Evolutionary conservation across 441 rosid genomes (phyloP), one percentile per base, ranked within the genome.

Genomic region (Daphne laureola): DNA sequence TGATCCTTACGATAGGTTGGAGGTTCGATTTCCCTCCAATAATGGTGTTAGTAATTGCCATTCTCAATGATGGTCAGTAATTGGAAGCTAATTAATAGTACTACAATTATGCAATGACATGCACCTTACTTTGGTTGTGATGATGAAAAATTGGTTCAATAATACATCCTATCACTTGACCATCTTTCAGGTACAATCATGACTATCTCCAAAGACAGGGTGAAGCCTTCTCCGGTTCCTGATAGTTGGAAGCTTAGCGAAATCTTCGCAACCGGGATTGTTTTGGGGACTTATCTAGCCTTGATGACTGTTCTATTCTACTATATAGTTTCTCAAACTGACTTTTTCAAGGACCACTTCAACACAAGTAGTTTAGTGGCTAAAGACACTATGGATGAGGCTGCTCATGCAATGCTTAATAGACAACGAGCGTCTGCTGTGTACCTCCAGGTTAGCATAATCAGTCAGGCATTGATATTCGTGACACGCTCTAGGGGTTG

Each of bases 161-260:
- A 46, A 4, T 43, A 17, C 12, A 18, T 1, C 23, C 2, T 31
- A 31, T 31, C 38, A 6, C 38, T 31, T 12, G 41, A 13, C 46
- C 17, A 21, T 49, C 18, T 44, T 55, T 43, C 66, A 77, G 89
- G 83, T 62, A 78, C 82, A 46, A 80, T 80, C 49, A 68, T 80
- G 86, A 80, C 80, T 2, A 80, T 83, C 59, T 83, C 81, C 0
- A 83, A 83, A 67, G 86, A 83, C 53, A 73, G 82, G 53, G 82
- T 80, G 4, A 83, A 76, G 72, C 86, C 84, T 8, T 80, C 79
- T 16, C 82, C 86, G 15, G 41, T 67, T 17, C 84, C 90, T 2
- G 74, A 78, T 54, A 55, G 75, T 49, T 76, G 84, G 86, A 78
- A 73, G 67, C 79, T 83, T 35, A 76, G 66, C 43, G 86, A 80